Base-by-base conservation (phyloP, 768 basidiomycete species). In the Amanita inopinata region DNA sequence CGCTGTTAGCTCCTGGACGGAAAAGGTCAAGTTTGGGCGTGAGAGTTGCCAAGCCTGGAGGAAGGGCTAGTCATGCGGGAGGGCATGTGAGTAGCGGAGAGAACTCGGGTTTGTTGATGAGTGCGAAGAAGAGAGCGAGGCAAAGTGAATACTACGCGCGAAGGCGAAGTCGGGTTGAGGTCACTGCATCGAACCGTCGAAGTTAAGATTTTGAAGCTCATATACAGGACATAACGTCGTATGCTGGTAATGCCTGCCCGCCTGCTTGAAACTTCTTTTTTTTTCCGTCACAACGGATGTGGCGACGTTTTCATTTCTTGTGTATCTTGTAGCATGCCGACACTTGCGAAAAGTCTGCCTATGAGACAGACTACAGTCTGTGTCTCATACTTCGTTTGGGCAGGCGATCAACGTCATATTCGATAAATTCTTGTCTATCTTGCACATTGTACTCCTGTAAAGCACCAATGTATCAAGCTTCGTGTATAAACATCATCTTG, bases 131-230 rank as follows among this genome's bases (percentile, higher is more conserved):
- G 61, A 64, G 75, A 47, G 76, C 72, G 41, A 76, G 85, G 55
- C 82, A 83, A 66, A 88, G 83, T 51, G 85, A 87, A 64, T 78
- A 46, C 20, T 32, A 80, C 53, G 68, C 71, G 15, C 64, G 78
- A 50, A 62, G 81, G 54, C 65, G 61, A 54, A 83, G 76, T 49
- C 63, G 67, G 11, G 58, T 50, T 5, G 43, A 37, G 23, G 34
- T 14, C n/a, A n/a, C 25, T 18, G 33, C 19, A 27, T 19, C 20
- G 12, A 15, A 15, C 7, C n/a, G n/a, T n/a, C n/a, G n/a, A n/a
- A n/a, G n/a, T n/a, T n/a, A n/a, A n/a, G n/a, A n/a, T n/a, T n/a
- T n/a, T n/a, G n/a, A n/a, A n/a, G n/a, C n/a, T n/a, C n/a, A n/a
- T n/a, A n/a, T n/a, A n/a, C n/a, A n/a, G n/a, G n/a, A n/a, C n/a